Conservation (phyloP, 2,329 filamentous ascomycete genomes). For the Calonectria hongkongensis region DNA sequence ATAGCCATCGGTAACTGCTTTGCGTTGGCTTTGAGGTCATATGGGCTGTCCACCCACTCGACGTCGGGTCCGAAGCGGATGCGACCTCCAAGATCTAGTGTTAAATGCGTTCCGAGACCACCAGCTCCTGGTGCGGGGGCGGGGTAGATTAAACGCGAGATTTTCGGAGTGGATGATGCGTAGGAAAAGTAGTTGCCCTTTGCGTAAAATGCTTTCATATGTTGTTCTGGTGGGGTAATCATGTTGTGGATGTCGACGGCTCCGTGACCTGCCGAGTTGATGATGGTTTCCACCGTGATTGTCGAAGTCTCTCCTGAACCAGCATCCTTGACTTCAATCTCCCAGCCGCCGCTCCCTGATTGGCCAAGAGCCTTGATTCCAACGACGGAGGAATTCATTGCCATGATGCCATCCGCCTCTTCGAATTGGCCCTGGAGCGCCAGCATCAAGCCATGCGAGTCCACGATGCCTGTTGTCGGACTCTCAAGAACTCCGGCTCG, state of each 20-base stretch:
- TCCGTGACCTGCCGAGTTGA: constrained; percentile 92
- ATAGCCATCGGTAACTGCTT: constrained; percentile 80
- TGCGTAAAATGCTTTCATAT: constrained; percentile 83
- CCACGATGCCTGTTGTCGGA: constrained; percentile 91
- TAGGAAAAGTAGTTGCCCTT: constrained; percentile 98
- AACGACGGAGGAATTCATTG: constrained; percentile 80
- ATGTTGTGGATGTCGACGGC: constrained; percentile 90
- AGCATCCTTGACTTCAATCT: constrained; percentile 74
- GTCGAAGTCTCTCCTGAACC: constrained; percentile 68
- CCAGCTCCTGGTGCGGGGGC: constrained; percentile 87
- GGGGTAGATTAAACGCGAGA: constrained; percentile 89
- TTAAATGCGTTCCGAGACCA: constrained; percentile 94
- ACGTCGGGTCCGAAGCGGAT: constrained; percentile 96
- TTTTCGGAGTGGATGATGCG: constrained; percentile 75
- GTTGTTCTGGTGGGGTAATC: constrained; percentile 77
- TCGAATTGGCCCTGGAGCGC: constrained; percentile 86
- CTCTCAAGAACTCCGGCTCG: constrained; percentile 80
- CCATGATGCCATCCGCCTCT: constrained; percentile 84
- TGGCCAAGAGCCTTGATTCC: constrained; percentile 71
- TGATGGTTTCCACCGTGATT: constrained; percentile 84
- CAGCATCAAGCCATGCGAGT: constrained; percentile 90
- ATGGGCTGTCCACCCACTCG: constrained; percentile 87
- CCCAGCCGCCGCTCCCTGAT: constrained; percentile 79
- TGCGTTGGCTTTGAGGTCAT: constrained; percentile 80
- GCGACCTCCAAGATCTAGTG: constrained; percentile 88